Base-by-base conservation (phyloP, 2,329 filamentous ascomycete genomes). In the Cercospora janseana region DNA sequence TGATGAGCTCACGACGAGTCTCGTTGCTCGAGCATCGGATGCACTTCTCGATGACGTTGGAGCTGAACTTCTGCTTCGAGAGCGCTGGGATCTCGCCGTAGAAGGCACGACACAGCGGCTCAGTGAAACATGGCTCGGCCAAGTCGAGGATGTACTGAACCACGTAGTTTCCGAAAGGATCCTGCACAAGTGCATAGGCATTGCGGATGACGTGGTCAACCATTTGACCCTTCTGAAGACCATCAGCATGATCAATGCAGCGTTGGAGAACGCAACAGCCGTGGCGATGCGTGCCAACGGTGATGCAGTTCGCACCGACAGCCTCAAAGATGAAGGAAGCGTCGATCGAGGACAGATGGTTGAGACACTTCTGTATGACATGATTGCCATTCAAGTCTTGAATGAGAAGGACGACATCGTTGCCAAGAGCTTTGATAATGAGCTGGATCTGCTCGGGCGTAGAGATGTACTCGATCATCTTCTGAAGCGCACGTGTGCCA, bases 311-410 rank as follows among this genome's bases (percentile, higher is more conserved):
- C 47, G 79, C 79, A 57, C 91, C 92, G 58, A 97, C 93, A 45
- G 92, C 91, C 64, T 93, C 87, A 63, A 97, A 97, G 67, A 98
- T 97, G 77, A 98, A 98, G 68, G 95, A 86, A 9, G 91, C 88
- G 69, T 97, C 87, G 42, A 80, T 74, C 1, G 89, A 78, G 57
- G 83, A 86, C 29, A 98, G 84, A 70, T 95, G 94, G 74, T 97
- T 98, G 46, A 98, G 80, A 65, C 93, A 98, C 74, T 98, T 98
- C 73, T 98, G 93, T 58, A 98, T 96, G 64, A 98, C 93, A 65
- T 98, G 93, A 65, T 98, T 98, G 69, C 93, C 93, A 66, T 98
- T 98, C 46, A 98, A 78, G 63, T 98, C 93, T 69, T 98, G 90
- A 55, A 98, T 96, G 47, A 98, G 80, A 62, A 93, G 86, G 15